Base-by-base conservation (phyloP, 768 basidiomycete genomes). In the Cyclocybe aegerita region DNA sequence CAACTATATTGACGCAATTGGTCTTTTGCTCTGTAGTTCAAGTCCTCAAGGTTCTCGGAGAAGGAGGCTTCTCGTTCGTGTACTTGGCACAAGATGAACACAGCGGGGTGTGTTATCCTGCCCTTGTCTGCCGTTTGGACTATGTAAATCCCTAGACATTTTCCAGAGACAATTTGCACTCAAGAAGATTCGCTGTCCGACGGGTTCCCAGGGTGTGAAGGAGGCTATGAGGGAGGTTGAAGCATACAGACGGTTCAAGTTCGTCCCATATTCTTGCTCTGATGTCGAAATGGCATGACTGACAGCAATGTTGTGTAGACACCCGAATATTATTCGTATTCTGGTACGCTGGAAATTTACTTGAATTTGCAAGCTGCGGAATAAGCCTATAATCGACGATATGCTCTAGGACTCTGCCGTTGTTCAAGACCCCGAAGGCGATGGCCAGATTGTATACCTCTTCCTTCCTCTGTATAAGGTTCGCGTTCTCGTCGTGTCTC, bases 301-400 rank as follows among this genome's bases (percentile, higher is more conserved):
- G 16, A 53, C 14, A 35, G 49, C 42, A 55, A 52, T 29, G 43
- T 15, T 30, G 16, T 50, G 5, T 57, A 94, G 92, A 65, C 96
- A 98, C 67, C 90, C 89, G 14, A 98, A 98, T 67, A 98, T 98
- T 61, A 99, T 99, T 65, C 89, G 89, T 34, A 93, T 96, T 66
- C 70, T 96, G 67, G 91, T 89, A 58, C 48, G 72, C 23, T 71
- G 5, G 14, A 31, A 29, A 15, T 11, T 42, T 31, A 34, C 8
- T n/a, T n/a, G n/a, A n/a, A n/a, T n/a, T 12, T 35, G 16, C 23
- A 10, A 14, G 6, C 3, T 5, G 6, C n/a, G 23, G 4, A 43
- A 8, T 41, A 48, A 30, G 48, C 16, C 23, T 23, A 23, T 5
- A 23, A 23, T 17, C 12, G 33, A 41, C 5, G 46, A 37, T 29